Evolutionary conservation across 495 filamentous ascomycete genomes (phyloP).

Genomic region (Talaromyces liani): DNA sequence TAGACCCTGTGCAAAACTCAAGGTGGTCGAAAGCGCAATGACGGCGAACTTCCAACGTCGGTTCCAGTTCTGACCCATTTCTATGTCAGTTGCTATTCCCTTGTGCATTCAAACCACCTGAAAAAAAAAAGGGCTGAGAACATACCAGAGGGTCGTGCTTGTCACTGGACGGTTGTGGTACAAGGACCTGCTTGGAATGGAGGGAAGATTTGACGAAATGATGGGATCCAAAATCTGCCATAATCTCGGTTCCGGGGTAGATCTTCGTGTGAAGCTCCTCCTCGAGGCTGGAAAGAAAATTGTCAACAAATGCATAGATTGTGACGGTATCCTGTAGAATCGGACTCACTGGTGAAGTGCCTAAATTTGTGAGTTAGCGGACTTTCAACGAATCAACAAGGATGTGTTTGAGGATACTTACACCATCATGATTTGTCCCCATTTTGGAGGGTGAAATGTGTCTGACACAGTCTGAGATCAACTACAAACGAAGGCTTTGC

Average conservation of each 20-base stretch:
- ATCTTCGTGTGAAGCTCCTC: conserved; percentile 47
- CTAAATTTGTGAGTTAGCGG: not conserved
- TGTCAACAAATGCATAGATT: not conserved
- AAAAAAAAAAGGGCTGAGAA: not conserved
- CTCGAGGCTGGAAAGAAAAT: conserved; percentile 16
- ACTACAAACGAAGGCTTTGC: not conserved
- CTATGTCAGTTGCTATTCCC: not conserved
- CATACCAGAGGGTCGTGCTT: conserved; percentile 37
- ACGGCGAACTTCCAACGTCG: conserved; percentile 33
- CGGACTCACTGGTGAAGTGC: not conserved
- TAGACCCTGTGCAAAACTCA: conserved; percentile 14
- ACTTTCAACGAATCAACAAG: not conserved
- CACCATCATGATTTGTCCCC: not conserved
- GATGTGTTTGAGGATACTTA: not conserved
- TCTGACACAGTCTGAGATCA: not conserved
- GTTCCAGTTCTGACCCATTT: conserved; percentile 29
- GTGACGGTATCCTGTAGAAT: not conserved
- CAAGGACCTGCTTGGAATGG: conserved; percentile 36
- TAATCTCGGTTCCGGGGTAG: conserved; percentile 56
- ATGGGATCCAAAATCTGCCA: conserved; percentile 51
- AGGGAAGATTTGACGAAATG: conserved; percentile 50
- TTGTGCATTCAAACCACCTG: too few relatives aligned
- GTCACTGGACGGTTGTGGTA: conserved; percentile 45
- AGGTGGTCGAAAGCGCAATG: conserved; percentile 38
- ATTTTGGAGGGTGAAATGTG: not conserved